Evolutionary conservation across 306 rosid genomes (phyloP), one percentile per base, ranked within the genome.

Genomic region (Cicer chorassanicum): DNA sequence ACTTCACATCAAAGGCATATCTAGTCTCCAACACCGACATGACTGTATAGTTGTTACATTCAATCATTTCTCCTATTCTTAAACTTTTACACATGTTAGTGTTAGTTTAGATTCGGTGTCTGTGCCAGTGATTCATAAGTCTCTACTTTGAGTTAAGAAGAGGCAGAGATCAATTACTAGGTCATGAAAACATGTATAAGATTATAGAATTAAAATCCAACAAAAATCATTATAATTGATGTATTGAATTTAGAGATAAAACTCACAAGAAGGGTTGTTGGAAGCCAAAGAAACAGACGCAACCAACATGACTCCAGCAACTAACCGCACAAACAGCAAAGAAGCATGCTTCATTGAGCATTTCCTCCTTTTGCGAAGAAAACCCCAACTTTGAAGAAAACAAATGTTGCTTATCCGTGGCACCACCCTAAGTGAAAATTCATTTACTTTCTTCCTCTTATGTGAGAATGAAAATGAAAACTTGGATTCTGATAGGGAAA

Each of bases 271-370:
- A 42, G 96, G 67, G 38, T 38, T 82, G 72, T 63, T 84, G 69
- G 87, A 73, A 70, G 85, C 82, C 76, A 87, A 78, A 68, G 92
- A 90, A 84, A 87, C 88, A 21, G 98, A 84, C 89, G 88, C 73
- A 43, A 82, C 88, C 81, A 94, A 76, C 96, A 91, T 84, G 70
- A 91, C 79, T 53, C 91, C 93, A 65, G 84, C 85, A 63, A 82
- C 82, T 36, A 86, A 70, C 38, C 87, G 87, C 59, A 82, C 87
- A 73, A 86, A 81, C 7, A 57, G 66, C 71, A 86, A 8, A 59
- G 88, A 80, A 2, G 84, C 80, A 43, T 80, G 84, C 53, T 54
- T 83, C 54, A 79, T 87, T 18, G 87, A 82, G 68, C 15, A 49
- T 72, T 60, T 87, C 65, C 75, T 78, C 80, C 81, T 74, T 64